Conservation (phyloP, 1,284 basidiomycete species). For the Melampsora larici-populina region DNA sequence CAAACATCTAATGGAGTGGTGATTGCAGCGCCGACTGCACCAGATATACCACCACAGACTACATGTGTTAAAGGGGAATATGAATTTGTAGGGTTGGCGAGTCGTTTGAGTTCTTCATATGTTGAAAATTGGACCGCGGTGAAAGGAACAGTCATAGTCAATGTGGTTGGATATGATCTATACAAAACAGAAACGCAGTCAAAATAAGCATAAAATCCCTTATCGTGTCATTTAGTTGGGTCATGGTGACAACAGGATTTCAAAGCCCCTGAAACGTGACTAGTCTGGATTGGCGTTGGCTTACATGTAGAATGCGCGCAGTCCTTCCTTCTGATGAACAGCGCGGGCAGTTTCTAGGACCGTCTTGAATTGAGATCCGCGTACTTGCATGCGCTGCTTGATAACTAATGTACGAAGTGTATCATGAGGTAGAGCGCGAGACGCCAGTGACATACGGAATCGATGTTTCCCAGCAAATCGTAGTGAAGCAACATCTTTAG, state of each 20-base stretch:
- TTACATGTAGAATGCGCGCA: slow-evolving; percentile 92
- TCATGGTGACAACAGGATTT: background rate
- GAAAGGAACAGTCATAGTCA: slow-evolving; percentile 92
- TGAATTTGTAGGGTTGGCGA: slow-evolving; percentile 76
- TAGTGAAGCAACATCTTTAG: background rate
- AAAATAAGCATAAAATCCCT: background rate
- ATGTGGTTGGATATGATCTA: slow-evolving; percentile 44
- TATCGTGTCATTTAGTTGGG: background rate
- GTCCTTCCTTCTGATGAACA: slow-evolving; percentile 80
- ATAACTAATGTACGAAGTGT: slow-evolving; percentile 64
- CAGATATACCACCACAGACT: slow-evolving; percentile 82
- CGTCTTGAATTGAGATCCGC: slow-evolving; percentile 81
- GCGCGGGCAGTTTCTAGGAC: slow-evolving; percentile 75
- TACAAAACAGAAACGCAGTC: background rate
- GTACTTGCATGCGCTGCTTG: slow-evolving; percentile 98
- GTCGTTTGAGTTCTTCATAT: slow-evolving; percentile 86
- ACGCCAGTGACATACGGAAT: too few species aligned
- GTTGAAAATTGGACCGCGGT: slow-evolving; percentile 96
- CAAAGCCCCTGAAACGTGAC: background rate
- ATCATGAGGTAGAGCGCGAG: background rate
- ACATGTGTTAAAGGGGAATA: slow-evolving; percentile 93
- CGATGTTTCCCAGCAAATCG: background rate
- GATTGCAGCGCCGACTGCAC: slow-evolving; percentile 87
- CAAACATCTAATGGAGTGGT: slow-evolving; percentile 98
- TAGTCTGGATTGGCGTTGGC: background rate